Evolutionary conservation across 805 yeast genomes (phyloP).

Genomic region (Zygoascus flipseniorum): DNA sequence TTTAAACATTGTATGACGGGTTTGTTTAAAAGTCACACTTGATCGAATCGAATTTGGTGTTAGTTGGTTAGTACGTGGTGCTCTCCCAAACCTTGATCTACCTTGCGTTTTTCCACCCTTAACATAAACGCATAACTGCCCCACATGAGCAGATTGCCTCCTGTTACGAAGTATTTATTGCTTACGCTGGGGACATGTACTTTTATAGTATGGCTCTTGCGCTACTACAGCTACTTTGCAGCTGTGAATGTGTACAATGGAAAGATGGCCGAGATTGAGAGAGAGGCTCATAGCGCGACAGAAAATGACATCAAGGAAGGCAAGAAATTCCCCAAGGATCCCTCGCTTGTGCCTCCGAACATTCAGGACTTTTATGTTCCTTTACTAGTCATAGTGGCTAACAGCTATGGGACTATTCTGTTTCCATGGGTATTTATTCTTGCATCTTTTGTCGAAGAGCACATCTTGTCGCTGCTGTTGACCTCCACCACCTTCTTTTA

Average conservation of each 20-base stretch:
- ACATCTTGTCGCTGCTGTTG: slow-evolving; percentile 31
- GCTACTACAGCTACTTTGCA: slow-evolving; percentile 27
- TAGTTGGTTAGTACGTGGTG: too few species aligned
- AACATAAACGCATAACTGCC: background rate
- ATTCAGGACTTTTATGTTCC: slow-evolving; percentile 44
- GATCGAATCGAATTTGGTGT: too few species aligned
- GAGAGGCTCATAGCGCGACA: background rate
- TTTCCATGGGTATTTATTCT: slow-evolving; percentile 46
- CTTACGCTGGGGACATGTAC: slow-evolving; percentile 19
- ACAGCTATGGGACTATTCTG: slow-evolving; percentile 24
- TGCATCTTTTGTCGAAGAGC: slow-evolving; percentile 39
- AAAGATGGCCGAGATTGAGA: background rate
- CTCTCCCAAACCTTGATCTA: too few species aligned
- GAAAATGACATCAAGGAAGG: slow-evolving; percentile 9
- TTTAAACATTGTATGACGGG: too few species aligned
- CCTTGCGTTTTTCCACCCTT: too few species aligned
- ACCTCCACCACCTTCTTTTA: slow-evolving; percentile 36
- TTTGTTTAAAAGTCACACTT: too few species aligned
- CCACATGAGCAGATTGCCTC: slow-evolving; percentile 20
- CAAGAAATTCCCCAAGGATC: slow-evolving; percentile 10
- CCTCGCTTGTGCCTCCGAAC: slow-evolving; percentile 26
- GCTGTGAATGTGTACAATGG: slow-evolving; percentile 9
- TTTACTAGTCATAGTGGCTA: slow-evolving; percentile 41
- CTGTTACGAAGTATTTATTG: slow-evolving; percentile 26
- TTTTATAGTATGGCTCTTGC: slow-evolving; percentile 24